Conservation (phyloP, 202 grass and related monocot genomes). For the Saccharum hybrid region DNA sequence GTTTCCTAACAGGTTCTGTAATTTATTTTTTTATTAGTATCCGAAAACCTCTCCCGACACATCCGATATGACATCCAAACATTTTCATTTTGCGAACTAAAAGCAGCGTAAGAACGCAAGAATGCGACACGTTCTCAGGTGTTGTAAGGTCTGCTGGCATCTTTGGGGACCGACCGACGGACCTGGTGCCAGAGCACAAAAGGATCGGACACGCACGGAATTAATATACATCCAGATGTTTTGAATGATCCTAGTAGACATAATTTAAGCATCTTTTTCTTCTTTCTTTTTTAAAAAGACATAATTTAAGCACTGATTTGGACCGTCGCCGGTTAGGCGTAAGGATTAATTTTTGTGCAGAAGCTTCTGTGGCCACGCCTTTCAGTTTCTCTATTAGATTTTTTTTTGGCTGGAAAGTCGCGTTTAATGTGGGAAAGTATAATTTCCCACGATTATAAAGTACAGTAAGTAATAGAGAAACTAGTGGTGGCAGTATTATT, state of each 20-base stretch:
- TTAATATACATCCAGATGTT: not conserved
- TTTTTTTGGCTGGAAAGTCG: conserved; percentile 17
- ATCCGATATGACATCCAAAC: no score
- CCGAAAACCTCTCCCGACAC: no score
- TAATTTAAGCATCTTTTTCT: not conserved
- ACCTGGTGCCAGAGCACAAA: not conserved
- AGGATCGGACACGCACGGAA: not conserved
- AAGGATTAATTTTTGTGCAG: no score
- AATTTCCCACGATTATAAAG: not conserved
- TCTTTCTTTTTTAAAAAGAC: no score
- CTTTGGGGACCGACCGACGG: not conserved
- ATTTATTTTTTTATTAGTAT: no score
- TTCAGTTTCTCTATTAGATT: no score
- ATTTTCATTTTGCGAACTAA: no score
- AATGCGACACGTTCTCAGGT: no score
- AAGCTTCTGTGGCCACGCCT: no score
- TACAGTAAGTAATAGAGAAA: not conserved
- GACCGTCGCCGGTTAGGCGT: no score
- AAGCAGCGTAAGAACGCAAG: no score
- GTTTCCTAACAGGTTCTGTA: no score
- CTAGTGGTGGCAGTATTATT: not conserved
- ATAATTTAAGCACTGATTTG: not conserved
- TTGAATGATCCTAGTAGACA: not conserved
- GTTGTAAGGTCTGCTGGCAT: not conserved
- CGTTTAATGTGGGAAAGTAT: not conserved